Evolutionary conservation across 148 eudicot species (phyloP), one percentile per base, ranked within the genome.

Genomic region (Camellia japonica): DNA sequence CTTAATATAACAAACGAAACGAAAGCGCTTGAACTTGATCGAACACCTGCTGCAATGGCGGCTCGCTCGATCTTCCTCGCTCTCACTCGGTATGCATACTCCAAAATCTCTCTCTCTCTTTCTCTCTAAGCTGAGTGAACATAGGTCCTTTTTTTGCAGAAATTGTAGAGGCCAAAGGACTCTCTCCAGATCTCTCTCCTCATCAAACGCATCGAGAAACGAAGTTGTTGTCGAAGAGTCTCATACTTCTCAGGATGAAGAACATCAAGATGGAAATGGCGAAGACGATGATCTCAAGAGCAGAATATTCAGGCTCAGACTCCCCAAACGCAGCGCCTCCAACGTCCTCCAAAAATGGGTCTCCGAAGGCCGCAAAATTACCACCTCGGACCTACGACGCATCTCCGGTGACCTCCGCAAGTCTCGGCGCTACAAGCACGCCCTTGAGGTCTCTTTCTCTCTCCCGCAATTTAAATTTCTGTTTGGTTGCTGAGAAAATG

Each of bases 311-410:
- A 84, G 95, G 46, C 88, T 96, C 7, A 85, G 95, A 62, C 86
- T 93, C 11, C 98, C 99, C 19, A 96, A 93, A 75, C 90, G 98
- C 41, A 93, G 99, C 82, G 95, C 88, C 68, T 85, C 90, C 0
- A 90, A 88, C 49, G 91, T 89, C 20, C 84, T 96, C 43, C 88
- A 92, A 66, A 96, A 84, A 78, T 96, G 98, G 98, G 86, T 90
- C 71, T 73, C 76, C 68, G 91, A 96, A 86, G 98, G 99, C 9
- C 82, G 84, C 78, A 16, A 64, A 71, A 85, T 96, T 23, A 81
- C 87, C 77, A 62, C 87, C 14, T 84, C 89, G 2, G 88, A 96
- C 54, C 97, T 96, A 55, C 90, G 98, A 14, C 74, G 58, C 46
- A 93, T 96, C 71, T 91, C 87, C 47, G 76, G 75, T 51, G 95